Conservation (phyloP, 2,329 filamentous ascomycete genomes). For the Alternaria viburni region DNA sequence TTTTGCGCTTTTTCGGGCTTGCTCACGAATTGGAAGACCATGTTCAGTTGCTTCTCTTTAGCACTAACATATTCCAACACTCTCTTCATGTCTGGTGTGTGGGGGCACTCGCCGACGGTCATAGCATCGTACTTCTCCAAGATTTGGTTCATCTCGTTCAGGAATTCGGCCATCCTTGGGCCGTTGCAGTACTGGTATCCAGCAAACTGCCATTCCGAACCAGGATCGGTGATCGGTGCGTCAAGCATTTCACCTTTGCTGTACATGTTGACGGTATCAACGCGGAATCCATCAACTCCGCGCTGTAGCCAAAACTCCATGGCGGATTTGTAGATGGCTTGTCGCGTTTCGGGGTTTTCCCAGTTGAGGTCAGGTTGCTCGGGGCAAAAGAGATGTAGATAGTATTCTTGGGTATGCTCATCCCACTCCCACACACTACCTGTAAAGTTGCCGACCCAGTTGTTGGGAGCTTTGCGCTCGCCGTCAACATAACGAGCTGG, state of each 20-base stretch:
- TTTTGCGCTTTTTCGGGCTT: too few species aligned
- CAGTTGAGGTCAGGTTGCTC: conserved; percentile 88
- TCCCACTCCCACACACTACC: conserved; percentile 74
- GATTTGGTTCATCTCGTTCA: conserved; percentile 68
- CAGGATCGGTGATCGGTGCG: conserved; percentile 41
- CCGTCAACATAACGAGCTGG: conserved; percentile 59
- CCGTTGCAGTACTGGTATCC: conserved; percentile 69
- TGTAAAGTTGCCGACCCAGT: conserved; percentile 72
- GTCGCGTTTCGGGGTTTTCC: conserved; percentile 71
- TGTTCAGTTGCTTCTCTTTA: conserved; percentile 66
- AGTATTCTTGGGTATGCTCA: conserved; percentile 73
- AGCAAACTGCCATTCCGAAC: conserved; percentile 43
- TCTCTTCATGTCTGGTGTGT: conserved; percentile 63
- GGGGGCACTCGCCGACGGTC: conserved; percentile 73
- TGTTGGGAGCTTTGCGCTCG: conserved; percentile 72
- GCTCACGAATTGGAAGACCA: conserved; percentile 66
- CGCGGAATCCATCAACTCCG: conserved; percentile 62
- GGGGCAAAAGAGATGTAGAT: conserved; percentile 75
- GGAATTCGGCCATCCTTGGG: conserved; percentile 71
- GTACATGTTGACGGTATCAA: conserved; percentile 49
- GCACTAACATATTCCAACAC: conserved; percentile 67
- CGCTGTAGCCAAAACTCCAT: conserved; percentile 81
- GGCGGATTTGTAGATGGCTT: conserved; percentile 70
- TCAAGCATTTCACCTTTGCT: conserved; percentile 44
- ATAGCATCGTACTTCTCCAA: conserved; percentile 68